A percentile compares a stretch with the other conserved stretches of the same genome.
phyloP scores from a whole-genome alignment of 164 flowering plant genomes.

The Buxus sempervirens region DNA sequence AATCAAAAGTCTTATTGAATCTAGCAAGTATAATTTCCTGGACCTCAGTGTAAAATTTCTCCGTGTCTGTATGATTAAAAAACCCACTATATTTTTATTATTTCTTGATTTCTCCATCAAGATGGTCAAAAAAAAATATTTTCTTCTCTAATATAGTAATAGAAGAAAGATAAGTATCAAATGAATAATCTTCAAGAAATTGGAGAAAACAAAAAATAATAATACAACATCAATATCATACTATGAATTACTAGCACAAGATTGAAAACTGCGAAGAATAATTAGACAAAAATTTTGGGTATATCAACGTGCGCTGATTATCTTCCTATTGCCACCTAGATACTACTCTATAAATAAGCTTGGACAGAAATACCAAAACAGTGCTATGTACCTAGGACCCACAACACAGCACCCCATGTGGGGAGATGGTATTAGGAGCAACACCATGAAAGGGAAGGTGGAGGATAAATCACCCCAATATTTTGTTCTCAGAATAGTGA shows the following conservation, averaged over 20 bases:
- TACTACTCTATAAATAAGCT: not conserved
- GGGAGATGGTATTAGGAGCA: too few species aligned
- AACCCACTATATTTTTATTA: constrained; percentile 7
- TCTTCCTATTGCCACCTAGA: not conserved
- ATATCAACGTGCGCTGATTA: too few species aligned
- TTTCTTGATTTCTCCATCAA: not conserved
- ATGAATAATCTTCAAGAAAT: not conserved
- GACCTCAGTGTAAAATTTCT: constrained; percentile 83
- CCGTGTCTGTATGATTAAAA: constrained; percentile 63
- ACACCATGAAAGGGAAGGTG: too few species aligned
- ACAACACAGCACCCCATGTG: too few species aligned
- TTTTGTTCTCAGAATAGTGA: too few species aligned
- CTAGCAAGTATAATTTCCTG: constrained; percentile 82
- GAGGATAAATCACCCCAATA: too few species aligned
- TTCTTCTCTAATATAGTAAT: not conserved
- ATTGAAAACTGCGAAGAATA: not conserved
- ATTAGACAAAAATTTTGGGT: too few species aligned
- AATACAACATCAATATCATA: not conserved
- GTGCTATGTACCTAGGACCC: not conserved
- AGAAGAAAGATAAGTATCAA: not conserved
- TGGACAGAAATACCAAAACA: not conserved
- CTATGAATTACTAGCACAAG: not conserved
- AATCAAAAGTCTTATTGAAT: constrained; percentile 76
- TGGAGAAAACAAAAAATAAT: not conserved
- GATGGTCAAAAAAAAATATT: not conserved